Conservation (phyloP, 495 filamentous ascomycete species). For the Diplogelasinospora grovesii region DNA sequence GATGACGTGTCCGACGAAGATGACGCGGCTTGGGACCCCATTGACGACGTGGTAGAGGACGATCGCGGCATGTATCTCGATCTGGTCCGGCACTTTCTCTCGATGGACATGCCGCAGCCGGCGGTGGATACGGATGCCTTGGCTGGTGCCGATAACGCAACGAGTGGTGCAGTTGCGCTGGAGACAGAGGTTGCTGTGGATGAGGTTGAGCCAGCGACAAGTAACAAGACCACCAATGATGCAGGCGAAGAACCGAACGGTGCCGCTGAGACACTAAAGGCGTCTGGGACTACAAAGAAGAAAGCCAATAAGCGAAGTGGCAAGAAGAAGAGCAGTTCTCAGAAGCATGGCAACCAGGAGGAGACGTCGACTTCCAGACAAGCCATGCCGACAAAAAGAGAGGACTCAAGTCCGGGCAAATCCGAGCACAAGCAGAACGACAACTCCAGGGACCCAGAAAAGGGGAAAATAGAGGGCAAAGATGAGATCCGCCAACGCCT, state of each 20-base stretch:
- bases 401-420: too few species aligned
- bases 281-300: slow-evolving; percentile 11
- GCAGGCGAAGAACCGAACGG: slow-evolving; percentile 1
- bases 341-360: slow-evolving; percentile 4
- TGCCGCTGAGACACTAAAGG: slow-evolving; percentile 2
- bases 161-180: too few species aligned
- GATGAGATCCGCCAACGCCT: slow-evolving; percentile 33
- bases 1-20: slow-evolving; percentile 13
- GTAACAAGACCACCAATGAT: neutral
- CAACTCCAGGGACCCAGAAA: slow-evolving; percentile 12
- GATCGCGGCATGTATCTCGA: slow-evolving; percentile 39
- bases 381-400: slow-evolving; percentile 1
- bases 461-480: slow-evolving; percentile 36
- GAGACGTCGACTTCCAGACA: too few species aligned
- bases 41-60: slow-evolving; percentile 44
- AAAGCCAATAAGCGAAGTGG: slow-evolving; percentile 34
- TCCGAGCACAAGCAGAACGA: slow-evolving; percentile 1
- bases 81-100: slow-evolving; percentile 38
- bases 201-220: slow-evolving; percentile 9
- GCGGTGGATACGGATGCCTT: slow-evolving; percentile 7
- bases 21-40: slow-evolving; percentile 45
- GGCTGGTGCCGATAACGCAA: slow-evolving; percentile 5
- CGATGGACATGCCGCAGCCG: slow-evolving; percentile 24
- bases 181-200: too few species aligned
- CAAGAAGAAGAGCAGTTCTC: slow-evolving; percentile 26